Base-by-base conservation (phyloP, 306 rosid genomes). In the Trifolium pratense region DNA sequence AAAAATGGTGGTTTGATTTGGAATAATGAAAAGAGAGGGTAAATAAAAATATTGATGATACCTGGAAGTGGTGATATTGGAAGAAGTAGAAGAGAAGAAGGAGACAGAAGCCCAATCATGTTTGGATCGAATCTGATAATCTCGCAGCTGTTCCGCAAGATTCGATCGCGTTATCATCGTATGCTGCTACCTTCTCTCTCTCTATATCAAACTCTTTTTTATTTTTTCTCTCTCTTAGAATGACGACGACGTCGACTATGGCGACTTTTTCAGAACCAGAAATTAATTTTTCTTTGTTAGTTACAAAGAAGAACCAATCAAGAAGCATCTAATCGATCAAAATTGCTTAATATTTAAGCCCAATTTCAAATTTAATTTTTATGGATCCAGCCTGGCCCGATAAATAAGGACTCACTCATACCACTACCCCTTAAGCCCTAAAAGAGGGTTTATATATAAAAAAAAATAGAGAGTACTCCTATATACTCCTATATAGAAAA, bases 81-180 rank as follows among this genome's bases (percentile, higher is more conserved):
- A 79, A 34, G 97, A 88, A 84, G 97, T 87, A 51, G 97, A 90
- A 34, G 99, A 90, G 92, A 95, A 90, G 90, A 95, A 95, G 76
- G 97, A 95, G 84, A 91, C 84, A 79, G 97, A 90, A 43, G 99
- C 96, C 99, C 97, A 91, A 21, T 95, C 97, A 76, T 87, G 96
- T 78, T 95, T 95, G 71, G 99, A 95, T 95, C 99, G 93, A 90
- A 95, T 87, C 91, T 95, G 99, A 82, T 95, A 95, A 81, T 95
- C 99, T 51, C 97, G 77, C 70, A 95, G 85, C 89, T 91, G 97
- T 75, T 95, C 99, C 11, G 91, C 99, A 75, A 95, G 97, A 91
- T 95, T 95, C 87, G 99, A 95, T 86, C 99, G 89, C 66, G 99
- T 91, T 82, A 95, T 95, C 99, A 95, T 95, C 72, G 77, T 83